phyloP scores from a whole-genome alignment of 2,329 filamentous ascomycete genomes.

The Penicillium sp. region DNA sequence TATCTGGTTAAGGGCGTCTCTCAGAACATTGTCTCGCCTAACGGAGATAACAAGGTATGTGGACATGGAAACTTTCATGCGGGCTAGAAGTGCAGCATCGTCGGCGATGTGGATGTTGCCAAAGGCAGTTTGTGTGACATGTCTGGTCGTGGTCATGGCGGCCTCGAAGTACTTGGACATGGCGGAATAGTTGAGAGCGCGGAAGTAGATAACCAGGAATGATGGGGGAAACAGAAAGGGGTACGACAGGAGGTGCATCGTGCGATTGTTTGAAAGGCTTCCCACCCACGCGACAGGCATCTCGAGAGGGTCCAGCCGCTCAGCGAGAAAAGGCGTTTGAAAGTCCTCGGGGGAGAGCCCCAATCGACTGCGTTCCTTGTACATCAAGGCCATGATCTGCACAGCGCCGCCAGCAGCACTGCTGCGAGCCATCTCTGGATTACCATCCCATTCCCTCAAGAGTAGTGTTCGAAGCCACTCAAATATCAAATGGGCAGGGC shows the following conservation, averaged over 20 bases:
- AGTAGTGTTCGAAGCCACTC: slow-evolving; percentile 60
- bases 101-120: slow-evolving; percentile 48
- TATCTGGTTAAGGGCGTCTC: slow-evolving; percentile 78
- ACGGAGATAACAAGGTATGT: slow-evolving; percentile 69
- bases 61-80: slow-evolving; percentile 62
- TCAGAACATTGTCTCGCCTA: slow-evolving; percentile 61
- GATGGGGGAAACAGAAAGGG: slow-evolving; percentile 73
- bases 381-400: slow-evolving; percentile 66
- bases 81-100: slow-evolving; percentile 57
- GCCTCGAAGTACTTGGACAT: slow-evolving; percentile 79
- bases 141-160: slow-evolving; percentile 49
- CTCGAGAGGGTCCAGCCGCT: slow-evolving; percentile 68
- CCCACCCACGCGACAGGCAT: slow-evolving; percentile 69
- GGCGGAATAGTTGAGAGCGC: slow-evolving; percentile 76
- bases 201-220: slow-evolving; percentile 75
- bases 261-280: slow-evolving; percentile 58
- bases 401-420: slow-evolving; percentile 73
- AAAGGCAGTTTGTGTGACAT: slow-evolving; percentile 46
- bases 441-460: slow-evolving; percentile 75
- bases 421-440: slow-evolving; percentile 63
- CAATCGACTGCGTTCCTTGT: slow-evolving; percentile 65
- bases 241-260: slow-evolving; percentile 71
- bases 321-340: slow-evolving; percentile 68
- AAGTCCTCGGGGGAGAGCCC: slow-evolving; percentile 67
- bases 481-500: slow-evolving; percentile 34